Conservation (phyloP, 495 filamentous ascomycete species). For the Penicillium salamii region DNA sequence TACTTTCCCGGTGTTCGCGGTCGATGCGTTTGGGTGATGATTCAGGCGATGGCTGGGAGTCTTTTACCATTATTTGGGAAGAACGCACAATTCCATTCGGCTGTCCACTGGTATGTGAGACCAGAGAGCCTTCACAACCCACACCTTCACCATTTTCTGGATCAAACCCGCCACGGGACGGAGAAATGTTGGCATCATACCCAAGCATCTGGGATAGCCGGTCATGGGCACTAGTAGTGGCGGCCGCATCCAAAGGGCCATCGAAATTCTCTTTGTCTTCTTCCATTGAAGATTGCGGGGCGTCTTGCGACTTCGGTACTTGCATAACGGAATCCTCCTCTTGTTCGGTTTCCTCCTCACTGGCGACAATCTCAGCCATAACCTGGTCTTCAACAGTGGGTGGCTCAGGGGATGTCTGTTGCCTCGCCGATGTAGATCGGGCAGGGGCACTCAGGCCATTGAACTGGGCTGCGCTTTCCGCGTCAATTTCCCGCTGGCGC, state of each 20-base stretch:
- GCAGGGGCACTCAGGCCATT: slow-evolving; percentile 38
- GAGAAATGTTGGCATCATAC: slow-evolving; percentile 24
- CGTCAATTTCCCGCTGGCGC: slow-evolving; percentile 35
- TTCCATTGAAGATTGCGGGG: slow-evolving; percentile 29
- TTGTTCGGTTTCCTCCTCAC: slow-evolving; percentile 53
- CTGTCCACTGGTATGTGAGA: slow-evolving; percentile 7
- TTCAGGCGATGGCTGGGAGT: slow-evolving; percentile 47
- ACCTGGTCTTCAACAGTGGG: slow-evolving; percentile 3
- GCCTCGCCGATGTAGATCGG: slow-evolving; percentile 11
- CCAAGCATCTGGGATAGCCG: slow-evolving; percentile 41
- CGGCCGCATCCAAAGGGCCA: slow-evolving; percentile 25
- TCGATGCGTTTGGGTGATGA: slow-evolving; percentile 7
- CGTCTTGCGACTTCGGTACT: slow-evolving; percentile 27
- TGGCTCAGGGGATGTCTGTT: slow-evolving; percentile 6
- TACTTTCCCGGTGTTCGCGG: neutral
- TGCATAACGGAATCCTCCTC: slow-evolving; percentile 38
- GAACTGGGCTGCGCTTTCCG: slow-evolving; percentile 39
- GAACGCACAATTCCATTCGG: slow-evolving; percentile 16
- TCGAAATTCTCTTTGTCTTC: slow-evolving; percentile 53
- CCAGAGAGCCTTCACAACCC: slow-evolving; percentile 1
- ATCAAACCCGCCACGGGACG: slow-evolving; percentile 2
- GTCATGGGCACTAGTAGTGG: slow-evolving; percentile 34
- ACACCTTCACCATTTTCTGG: neutral
- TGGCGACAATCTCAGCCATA: slow-evolving; percentile 24
- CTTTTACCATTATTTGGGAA: slow-evolving; percentile 43